Evolutionary conservation across 495 filamentous ascomycete species (phyloP).

Genomic region (Aspergillus carlsbadensis): DNA sequence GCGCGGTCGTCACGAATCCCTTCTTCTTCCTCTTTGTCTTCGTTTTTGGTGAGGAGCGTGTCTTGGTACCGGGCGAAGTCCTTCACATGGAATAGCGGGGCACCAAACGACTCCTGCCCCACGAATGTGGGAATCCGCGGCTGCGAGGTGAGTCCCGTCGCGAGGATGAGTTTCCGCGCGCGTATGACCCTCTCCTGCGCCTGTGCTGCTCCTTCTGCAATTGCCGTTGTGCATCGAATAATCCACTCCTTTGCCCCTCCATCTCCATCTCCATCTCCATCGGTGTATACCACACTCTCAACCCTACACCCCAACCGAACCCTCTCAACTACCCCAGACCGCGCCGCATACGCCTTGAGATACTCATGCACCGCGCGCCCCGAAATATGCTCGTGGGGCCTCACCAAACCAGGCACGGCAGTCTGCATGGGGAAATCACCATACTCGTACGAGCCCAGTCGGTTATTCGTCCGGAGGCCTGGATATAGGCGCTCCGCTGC

Average conservation of each 20-base stretch:
- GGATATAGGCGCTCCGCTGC: conserved; percentile 60
- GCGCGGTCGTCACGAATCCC: conserved; percentile 19
- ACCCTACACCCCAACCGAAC: conserved; percentile 45
- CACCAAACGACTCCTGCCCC: conserved; percentile 50
- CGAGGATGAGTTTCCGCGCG: conserved; percentile 62
- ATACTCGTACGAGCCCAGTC: conserved; percentile 65
- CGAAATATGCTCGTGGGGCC: conserved; percentile 63
- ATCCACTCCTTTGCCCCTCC: neutral
- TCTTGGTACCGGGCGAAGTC: conserved; percentile 51
- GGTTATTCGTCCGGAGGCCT: conserved; percentile 62
- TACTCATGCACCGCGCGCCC: conserved; percentile 65
- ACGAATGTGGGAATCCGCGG: conserved; percentile 52
- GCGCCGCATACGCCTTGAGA: conserved; percentile 57
- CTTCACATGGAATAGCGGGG: conserved; percentile 62
- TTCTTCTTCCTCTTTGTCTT: neutral
- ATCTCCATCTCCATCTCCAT: neutral
- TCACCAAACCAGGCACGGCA: conserved; percentile 51
- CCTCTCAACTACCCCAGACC: conserved; percentile 52
- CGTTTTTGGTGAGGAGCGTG: conserved; percentile 25
- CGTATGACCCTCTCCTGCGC: neutral
- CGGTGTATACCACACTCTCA: conserved; percentile 50
- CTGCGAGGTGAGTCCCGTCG: conserved; percentile 66
- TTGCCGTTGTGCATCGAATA: neutral
- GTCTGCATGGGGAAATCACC: conserved; percentile 69
- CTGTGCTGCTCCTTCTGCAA: neutral